phyloP scores from a whole-genome alignment of 2,329 filamentous ascomycete genomes.

The Cordyceps tenuipes region DNA sequence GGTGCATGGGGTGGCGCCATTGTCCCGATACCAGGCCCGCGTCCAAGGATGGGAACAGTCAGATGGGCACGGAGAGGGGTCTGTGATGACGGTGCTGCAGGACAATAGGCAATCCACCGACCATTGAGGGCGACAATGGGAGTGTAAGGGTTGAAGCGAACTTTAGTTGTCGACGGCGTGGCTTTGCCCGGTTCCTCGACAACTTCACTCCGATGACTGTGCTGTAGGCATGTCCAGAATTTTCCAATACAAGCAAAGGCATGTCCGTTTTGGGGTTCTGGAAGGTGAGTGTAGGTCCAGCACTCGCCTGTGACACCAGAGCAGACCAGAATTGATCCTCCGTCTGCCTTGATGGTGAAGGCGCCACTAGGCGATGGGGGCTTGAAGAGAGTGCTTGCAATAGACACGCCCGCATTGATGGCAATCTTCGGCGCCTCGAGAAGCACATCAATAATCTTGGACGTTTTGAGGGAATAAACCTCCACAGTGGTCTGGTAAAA shows the following conservation, averaged over 20 bases:
- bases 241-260: conserved; percentile 69
- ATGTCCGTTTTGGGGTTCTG: conserved; percentile 33
- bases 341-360: conserved; percentile 64
- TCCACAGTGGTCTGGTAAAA: conserved; percentile 83
- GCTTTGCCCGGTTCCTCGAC: conserved; percentile 37
- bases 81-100: conserved; percentile 61
- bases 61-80: conserved; percentile 61
- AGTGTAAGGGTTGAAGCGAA: conserved; percentile 41
- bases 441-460: conserved; percentile 61
- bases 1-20: conserved; percentile 64
- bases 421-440: conserved; percentile 59
- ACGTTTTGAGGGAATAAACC: conserved; percentile 76
- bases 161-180: conserved; percentile 27
- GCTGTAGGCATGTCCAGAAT: conserved; percentile 81
- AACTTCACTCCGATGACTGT: conserved; percentile 40
- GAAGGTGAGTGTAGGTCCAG: conserved; percentile 59
- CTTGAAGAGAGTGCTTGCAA: conserved; percentile 55
- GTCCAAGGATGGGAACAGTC: conserved; percentile 45
- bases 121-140: conserved; percentile 62
- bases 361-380: conserved; percentile 64
- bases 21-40: conserved; percentile 48
- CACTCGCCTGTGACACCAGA: conserved; percentile 83
- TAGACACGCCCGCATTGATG: conserved; percentile 44
- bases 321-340: conserved; percentile 62
- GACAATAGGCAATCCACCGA: conserved; percentile 71